A percentile compares a stretch with the other conserved stretches of the same genome.
These are phyloP conservation scores for Pythium guiyangense DNA, from an alignment of 352 stramenopile genomes.

Conservation along the genomic window DNA sequence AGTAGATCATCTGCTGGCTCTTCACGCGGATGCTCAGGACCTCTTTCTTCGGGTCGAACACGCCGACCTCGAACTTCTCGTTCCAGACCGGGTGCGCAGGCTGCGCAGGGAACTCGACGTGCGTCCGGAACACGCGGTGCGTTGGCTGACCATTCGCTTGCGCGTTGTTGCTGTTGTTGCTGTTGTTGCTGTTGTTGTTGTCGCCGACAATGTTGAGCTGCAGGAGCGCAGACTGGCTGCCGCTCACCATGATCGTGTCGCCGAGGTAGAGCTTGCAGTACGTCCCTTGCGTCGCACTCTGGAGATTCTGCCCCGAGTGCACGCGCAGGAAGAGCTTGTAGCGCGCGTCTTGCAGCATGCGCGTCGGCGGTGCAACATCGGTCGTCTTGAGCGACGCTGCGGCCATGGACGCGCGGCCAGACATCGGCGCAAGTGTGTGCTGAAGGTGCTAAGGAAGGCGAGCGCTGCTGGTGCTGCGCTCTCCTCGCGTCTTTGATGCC, in stretches of 20 bases:
- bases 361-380: conserved; percentile 7
- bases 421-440: too few relatives aligned
- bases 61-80: conserved; percentile 76
- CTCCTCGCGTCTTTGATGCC: too few relatives aligned
- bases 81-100: conserved; percentile 58
- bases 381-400: neutral
- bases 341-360: conserved; percentile 11
- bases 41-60: too few relatives aligned
- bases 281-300: conserved; percentile 31
- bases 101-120: conserved; percentile 29
- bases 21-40: too few relatives aligned
- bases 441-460: too few relatives aligned
- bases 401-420: neutral
- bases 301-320: conserved; percentile 50
- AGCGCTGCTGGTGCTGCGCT: too few relatives aligned
- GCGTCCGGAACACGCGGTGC: conserved; percentile 57
- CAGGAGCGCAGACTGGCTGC: conserved; percentile 17
- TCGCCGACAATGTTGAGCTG: conserved; percentile 12
- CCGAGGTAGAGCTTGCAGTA: conserved; percentile 79
- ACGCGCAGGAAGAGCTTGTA: conserved; percentile 68
- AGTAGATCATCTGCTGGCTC: too few relatives aligned
- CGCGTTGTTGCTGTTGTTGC: conserved; percentile 4
- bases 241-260: conserved; percentile 38
- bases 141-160: conserved; percentile 9
- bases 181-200: conserved; percentile 8